Percentiles rank a stretch among this genome's conserved stretches.
phyloP scores from a whole-genome alignment of 768 basidiomycete species.

The Phaffia tasmanica region DNA sequence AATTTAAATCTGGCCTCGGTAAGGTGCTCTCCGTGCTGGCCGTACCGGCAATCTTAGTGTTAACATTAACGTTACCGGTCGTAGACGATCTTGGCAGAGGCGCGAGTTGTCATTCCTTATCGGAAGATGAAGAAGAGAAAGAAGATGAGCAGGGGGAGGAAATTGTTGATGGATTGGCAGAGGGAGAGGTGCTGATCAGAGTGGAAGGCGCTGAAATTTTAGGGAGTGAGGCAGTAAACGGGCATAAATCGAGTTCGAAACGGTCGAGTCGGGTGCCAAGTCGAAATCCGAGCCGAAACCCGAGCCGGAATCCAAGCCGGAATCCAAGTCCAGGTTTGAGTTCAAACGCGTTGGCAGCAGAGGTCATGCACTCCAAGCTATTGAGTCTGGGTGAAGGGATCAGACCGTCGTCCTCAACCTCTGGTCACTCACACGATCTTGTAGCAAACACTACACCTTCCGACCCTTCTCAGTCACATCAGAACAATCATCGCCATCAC shows the following conservation, averaged over 20 bases:
- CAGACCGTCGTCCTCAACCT: not conserved
- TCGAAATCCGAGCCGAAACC: conserved; percentile 13
- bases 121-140: conserved; percentile 48
- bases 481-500: not conserved
- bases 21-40: conserved; percentile 68
- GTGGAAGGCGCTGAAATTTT: not conserved
- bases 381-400: conserved; percentile 12
- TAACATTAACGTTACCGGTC: conserved; percentile 86
- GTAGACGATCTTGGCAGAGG: conserved; percentile 44
- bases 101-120: conserved; percentile 50
- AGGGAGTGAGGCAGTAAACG: not conserved
- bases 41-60: conserved; percentile 67
- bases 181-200: conserved; percentile 36
- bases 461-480: not conserved
- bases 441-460: too few species aligned
- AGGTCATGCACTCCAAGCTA: conserved; percentile 9
- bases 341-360: not conserved
- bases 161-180: too few species aligned
- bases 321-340: not conserved
- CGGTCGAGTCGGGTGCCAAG: conserved; percentile 2
- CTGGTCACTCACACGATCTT: too few species aligned
- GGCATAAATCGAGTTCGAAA: conserved; percentile 46
- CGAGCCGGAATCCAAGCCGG: conserved; percentile 16
- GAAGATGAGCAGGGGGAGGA: conserved; percentile 57
- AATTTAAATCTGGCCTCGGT: conserved; percentile 56